Conservation (phyloP, 163 green algal genomes). For the Chlorella variabilis region DNA sequence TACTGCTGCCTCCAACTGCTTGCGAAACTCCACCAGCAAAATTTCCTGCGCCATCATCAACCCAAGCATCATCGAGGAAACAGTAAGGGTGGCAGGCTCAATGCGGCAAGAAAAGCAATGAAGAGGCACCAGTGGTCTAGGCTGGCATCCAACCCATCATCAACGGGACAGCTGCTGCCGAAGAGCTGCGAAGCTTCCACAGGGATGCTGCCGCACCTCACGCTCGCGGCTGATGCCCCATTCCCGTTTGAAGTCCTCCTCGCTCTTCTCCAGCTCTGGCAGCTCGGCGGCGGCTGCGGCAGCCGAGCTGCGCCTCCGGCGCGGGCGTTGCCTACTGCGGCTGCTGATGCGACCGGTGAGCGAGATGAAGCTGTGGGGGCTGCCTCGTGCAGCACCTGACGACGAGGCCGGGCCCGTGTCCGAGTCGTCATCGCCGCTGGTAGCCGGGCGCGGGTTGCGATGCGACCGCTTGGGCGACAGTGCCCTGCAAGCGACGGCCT, state of each 20-base stretch:
- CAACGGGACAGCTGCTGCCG: too few relatives aligned
- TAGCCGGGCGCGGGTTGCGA: neutral
- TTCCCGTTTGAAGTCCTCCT: slow-evolving; percentile 45
- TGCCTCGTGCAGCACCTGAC: neutral
- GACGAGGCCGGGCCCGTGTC: slow-evolving; percentile 8
- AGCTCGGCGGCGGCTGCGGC: neutral
- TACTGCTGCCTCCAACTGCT: slow-evolving; percentile 24
- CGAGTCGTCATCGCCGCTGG: slow-evolving; percentile 16
- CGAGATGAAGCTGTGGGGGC: slow-evolving; percentile 1
- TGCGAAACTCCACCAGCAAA: slow-evolving; percentile 36
- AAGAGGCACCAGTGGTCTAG: too few relatives aligned
- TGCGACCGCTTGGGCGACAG: slow-evolving; percentile 30
- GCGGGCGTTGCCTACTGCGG: neutral
- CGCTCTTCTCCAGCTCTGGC: slow-evolving; percentile 30
- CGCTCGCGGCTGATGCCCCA: slow-evolving; percentile 50
- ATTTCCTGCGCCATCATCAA: slow-evolving; percentile 27
- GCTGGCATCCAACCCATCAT: too few relatives aligned
- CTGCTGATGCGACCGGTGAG: slow-evolving; percentile 13
- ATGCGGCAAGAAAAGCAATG: neutral
- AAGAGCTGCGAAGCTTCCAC: too few relatives aligned
- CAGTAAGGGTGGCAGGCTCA: too few relatives aligned
- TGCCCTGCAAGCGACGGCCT: neutral
- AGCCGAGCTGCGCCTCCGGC: neutral
- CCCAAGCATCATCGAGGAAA: too few relatives aligned
- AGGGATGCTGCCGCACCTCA: slow-evolving; percentile 42